Conservation (phyloP, 2,329 filamentous ascomycete genomes). For the Paraconiothyrium brasiliense region DNA sequence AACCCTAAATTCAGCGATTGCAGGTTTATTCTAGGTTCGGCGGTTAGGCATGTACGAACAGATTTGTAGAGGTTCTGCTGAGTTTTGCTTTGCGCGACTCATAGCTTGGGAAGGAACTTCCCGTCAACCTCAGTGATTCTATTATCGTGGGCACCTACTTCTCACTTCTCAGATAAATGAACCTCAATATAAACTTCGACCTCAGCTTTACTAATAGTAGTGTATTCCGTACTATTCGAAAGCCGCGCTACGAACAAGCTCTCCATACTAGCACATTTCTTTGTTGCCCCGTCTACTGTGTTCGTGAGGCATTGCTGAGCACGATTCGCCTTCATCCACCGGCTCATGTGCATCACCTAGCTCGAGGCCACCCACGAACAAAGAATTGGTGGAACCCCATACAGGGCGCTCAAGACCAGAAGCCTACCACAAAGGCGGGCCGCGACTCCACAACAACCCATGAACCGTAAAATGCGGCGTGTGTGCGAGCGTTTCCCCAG, state of each 20-base stretch:
- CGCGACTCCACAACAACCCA: not conserved
- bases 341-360: not conserved
- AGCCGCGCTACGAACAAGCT: not conserved
- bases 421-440: not conserved
- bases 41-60: not conserved
- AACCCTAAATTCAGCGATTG: not conserved
- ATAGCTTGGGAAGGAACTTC: not conserved
- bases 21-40: not conserved
- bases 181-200: not conserved
- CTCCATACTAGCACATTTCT: not conserved
- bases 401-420: not conserved
- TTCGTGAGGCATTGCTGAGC: not conserved
- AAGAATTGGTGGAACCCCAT: not conserved
- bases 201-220: not conserved
- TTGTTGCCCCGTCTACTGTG: not conserved
- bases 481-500: conserved; percentile 9
- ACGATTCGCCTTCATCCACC: not conserved
- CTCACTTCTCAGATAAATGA: not conserved
- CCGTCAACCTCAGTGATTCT: not conserved
- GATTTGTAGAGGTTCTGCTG: no score
- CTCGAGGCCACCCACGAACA: not conserved
- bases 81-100: not conserved
- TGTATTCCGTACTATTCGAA: not conserved
- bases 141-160: not conserved
- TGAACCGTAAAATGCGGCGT: conserved; percentile 1